Evolutionary conservation across 441 rosid genomes (phyloP).

Genomic region (Adansonia grandidieri): DNA sequence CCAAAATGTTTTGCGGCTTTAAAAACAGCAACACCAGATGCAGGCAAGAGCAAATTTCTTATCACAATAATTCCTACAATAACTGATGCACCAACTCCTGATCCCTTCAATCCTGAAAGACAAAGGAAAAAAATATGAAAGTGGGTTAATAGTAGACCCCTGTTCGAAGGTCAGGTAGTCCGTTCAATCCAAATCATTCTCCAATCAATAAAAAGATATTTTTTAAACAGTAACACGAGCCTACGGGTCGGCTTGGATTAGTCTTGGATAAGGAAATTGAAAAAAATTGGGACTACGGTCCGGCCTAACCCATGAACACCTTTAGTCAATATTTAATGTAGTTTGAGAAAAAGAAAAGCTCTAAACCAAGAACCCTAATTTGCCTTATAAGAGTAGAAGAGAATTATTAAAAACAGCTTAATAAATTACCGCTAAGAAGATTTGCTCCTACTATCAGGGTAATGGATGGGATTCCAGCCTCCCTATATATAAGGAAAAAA

Average conservation of each 20-base stretch:
- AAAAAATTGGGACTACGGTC: too few species aligned
- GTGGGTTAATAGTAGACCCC: neutral
- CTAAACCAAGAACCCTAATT: neutral
- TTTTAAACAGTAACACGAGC: too few species aligned
- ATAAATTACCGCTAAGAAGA: constrained; percentile 60
- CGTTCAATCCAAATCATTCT: too few species aligned
- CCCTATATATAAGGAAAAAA: constrained; percentile 39
- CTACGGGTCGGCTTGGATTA: too few species aligned
- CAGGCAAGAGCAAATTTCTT: neutral
- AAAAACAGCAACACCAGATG: constrained; percentile 20
- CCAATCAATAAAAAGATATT: too few species aligned
- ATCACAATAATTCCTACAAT: neutral
- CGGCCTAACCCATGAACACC: too few species aligned
- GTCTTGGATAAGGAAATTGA: too few species aligned
- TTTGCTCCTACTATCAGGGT: constrained; percentile 78
- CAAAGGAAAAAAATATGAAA: neutral
- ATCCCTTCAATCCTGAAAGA: constrained; percentile 7
- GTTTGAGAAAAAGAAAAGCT: neutral
- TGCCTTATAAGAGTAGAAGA: neutral
- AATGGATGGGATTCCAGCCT: constrained; percentile 71
- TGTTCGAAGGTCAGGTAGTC: too few species aligned
- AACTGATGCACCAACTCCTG: neutral
- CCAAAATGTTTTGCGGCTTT: constrained; percentile 39
- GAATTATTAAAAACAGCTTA: neutral
- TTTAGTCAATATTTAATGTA: too few species aligned